Evolutionary conservation across 2,329 filamentous ascomycete genomes (phyloP).

Genomic region (Tolypocladium paradoxum): DNA sequence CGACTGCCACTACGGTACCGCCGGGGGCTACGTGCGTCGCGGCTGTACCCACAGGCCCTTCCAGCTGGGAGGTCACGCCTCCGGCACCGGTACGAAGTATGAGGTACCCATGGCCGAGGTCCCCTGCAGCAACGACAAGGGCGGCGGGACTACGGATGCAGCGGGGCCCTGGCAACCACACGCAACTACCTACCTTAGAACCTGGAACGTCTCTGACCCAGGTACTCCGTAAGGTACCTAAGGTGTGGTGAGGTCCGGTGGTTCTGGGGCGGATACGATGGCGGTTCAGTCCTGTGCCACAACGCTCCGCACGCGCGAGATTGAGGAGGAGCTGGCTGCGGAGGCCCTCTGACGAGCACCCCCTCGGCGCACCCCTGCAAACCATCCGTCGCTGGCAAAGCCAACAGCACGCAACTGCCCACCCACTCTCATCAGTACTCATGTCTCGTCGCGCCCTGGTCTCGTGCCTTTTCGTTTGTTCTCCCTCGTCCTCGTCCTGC

Average conservation of each 20-base stretch:
- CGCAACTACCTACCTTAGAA: too few species aligned
- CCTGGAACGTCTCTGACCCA: not conserved
- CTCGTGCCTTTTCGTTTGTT: not conserved
- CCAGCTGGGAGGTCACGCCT: not conserved
- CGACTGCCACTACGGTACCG: not conserved
- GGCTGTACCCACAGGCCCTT: not conserved
- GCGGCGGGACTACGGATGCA: not conserved
- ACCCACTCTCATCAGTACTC: not conserved
- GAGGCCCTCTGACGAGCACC: not conserved
- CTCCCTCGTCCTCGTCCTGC: not conserved
- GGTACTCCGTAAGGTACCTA: too few species aligned
- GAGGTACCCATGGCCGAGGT: not conserved
- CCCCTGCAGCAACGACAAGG: not conserved
- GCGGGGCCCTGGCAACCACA: not conserved
- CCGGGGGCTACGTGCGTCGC: not conserved
- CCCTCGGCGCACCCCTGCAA: not conserved
- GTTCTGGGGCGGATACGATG: not conserved
- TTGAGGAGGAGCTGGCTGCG: not conserved
- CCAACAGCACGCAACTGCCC: not conserved
- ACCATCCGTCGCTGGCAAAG: not conserved
- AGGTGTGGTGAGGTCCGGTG: not conserved
- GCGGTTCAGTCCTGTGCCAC: not conserved
- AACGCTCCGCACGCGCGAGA: not conserved
- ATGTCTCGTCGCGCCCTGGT: not conserved
- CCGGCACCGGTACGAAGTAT: not conserved